Conservation (phyloP, 2,329 filamentous ascomycete genomes). For the Rhinocladiella similis region DNA sequence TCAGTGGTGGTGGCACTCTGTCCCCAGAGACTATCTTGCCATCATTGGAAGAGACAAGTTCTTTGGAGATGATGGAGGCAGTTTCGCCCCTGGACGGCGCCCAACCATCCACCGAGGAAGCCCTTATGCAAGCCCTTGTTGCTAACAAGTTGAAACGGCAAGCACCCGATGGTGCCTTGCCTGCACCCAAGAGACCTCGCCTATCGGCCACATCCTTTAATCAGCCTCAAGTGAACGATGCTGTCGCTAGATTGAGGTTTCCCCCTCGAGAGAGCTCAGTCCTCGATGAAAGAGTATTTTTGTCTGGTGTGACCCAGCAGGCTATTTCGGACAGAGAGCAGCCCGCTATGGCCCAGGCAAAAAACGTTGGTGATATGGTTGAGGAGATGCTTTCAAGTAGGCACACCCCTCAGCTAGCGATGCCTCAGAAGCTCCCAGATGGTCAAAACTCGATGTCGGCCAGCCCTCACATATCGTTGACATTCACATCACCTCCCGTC, state of each 20-base stretch:
- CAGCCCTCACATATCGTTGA: no score
- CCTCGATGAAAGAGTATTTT: background rate
- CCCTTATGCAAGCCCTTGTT: background rate
- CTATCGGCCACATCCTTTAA: background rate
- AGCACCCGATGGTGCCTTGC: constrained; percentile 1
- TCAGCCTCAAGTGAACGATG: background rate
- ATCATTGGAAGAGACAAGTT: background rate
- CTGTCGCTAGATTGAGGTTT: background rate
- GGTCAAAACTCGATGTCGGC: no score
- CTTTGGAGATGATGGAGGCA: background rate
- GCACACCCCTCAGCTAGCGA: no score
- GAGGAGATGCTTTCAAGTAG: no score
- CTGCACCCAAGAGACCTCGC: constrained; percentile 3
- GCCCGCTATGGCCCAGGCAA: no score
- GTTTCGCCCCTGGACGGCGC: background rate
- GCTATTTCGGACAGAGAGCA: no score
- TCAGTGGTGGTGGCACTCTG: background rate
- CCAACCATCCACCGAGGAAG: background rate
- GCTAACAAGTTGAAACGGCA: constrained; percentile 6
- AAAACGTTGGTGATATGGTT: no score
- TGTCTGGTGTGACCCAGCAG: no score
- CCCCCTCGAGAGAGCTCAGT: background rate
- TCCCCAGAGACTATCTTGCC: background rate
- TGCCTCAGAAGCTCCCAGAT: no score
- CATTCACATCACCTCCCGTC: no score